phyloP scores from a whole-genome alignment of 2,329 filamentous ascomycete genomes.

The Cladosporium sp. region DNA sequence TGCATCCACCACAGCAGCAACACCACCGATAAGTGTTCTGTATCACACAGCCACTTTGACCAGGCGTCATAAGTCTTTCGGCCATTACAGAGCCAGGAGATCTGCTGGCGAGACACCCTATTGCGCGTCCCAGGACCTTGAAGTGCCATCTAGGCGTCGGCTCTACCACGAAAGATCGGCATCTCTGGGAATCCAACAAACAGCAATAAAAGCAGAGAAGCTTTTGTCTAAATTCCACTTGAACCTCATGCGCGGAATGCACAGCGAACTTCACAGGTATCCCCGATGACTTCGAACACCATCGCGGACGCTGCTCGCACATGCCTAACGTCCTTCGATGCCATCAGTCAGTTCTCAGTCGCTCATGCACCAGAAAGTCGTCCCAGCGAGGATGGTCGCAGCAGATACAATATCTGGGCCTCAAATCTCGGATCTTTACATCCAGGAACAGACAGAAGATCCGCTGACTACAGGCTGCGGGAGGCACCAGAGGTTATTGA shows the following conservation, averaged over 20 bases:
- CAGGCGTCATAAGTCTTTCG: not conserved
- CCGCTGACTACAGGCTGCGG: constrained; percentile 30
- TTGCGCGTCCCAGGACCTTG: not conserved
- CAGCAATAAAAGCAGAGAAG: not conserved
- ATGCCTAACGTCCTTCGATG: not conserved
- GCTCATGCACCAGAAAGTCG: too few species aligned
- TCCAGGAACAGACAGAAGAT: constrained; percentile 22
- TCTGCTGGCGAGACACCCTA: not conserved
- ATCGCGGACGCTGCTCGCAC: not conserved
- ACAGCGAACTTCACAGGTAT: not conserved
- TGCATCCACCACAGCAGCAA: not conserved
- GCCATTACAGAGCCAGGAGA: not conserved
- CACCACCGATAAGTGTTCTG: not conserved
- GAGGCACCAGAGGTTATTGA: constrained; percentile 27
- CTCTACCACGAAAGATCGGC: not conserved
- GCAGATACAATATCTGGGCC: constrained; percentile 28
- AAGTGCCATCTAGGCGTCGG: not conserved
- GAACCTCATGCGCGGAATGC: not conserved
- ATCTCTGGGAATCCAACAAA: not conserved
- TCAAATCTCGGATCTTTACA: constrained; percentile 35
- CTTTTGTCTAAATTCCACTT: not conserved
- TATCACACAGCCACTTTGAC: not conserved
- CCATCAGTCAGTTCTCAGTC: not conserved
- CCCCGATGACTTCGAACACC: not conserved
- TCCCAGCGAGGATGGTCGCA: not conserved